Base-by-base conservation (phyloP, 2,329 filamentous ascomycete species). In the Sclerotinia spermophila region DNA sequence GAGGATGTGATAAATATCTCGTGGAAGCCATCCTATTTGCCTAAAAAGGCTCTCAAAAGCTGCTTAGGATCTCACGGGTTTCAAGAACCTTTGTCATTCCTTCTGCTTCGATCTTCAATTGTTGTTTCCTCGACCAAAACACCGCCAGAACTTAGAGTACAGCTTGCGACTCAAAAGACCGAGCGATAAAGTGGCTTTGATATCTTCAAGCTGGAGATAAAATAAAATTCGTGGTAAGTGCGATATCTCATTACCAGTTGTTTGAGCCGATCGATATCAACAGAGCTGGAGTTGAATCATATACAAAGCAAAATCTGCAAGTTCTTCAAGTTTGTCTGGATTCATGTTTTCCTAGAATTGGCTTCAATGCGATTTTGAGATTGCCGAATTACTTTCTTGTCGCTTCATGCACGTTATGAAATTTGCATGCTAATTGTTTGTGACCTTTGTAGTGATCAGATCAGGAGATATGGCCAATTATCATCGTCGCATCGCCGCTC, bases 381-480 rank as follows among this genome's bases (percentile, higher is more conserved):
- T 24, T 5, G 35, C 13, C 17, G 62, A 24, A 11, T 7, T 7
- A 15, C 27, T 30, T 40, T 40, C 7, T 65, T 53, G 7, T 51
- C 33, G 10, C 24, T 3, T 21, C 27, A 53, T 42, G 45, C n/a
- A 40, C n/a, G 10, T 30, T 42, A 8, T 53, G 33, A 40, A 53
- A 40, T 7, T 66, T 66, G 21, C n/a, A 66, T 53, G n/a, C 62
- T 66, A 66, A 66, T 35, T 17, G 2, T 40, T 21, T 66, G n/a
- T 40, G 19, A 17, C 19, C 2, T 53, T 38, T 17, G 13, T 66
- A 66, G 35, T 30, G 13, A 30, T 45, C 45, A 53, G 30, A 42
- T 35, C 8, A 24, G 5, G 3, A 21, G 51, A 15, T 48, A 66
- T 66, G 62, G 35, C 45, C 33, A 66, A 53, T 24, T 33, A n/a